Evolutionary conservation across 129 eudicot genomes (phyloP), one percentile per base, ranked within the genome.

Genomic region (Centaurea solstitialis): DNA sequence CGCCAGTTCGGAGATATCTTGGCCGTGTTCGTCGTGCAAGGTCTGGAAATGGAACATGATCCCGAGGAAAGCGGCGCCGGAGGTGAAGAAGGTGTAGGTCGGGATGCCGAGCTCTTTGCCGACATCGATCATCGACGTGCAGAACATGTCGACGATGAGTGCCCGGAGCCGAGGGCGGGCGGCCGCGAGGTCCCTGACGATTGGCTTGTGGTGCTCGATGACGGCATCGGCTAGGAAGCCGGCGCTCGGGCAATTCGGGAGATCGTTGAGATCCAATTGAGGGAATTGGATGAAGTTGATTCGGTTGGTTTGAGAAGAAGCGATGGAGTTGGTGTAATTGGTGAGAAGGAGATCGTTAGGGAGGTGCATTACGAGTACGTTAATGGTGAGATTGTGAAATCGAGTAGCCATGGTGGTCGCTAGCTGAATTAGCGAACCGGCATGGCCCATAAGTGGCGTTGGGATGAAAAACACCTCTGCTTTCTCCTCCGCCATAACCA

Each of bases 81-180:
- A 87, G n/a, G 87, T 71, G 79, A 87, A 80, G 80, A 87, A 87
- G 43, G 83, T 82, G 47, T 75, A 87, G 59, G 72, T 41, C 5
- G 87, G 80, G 69, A 87, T 30, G 21, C 72, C 86, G 13, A 87
- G 37, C 50, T 84, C 83, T 2, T 43, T 70, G n/a, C 72, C 88
- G n/a, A 87, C 81, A 17, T 80, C 81, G 35, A 87, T 77, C 83
- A 87, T 81, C 24, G 79, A 12, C 4, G 91, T 77, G 74, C 86
- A 84, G 13, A 87, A 79, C 91, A 87, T 84, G 81, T 84, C 91
- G 3, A 82, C 70, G 30, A 87, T 80, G 30, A 82, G 28, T 37
- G 79, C 86, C 7, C 38, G 76, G 38, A 85, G n/a, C 6, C 17
- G 70, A 33, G 30, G 18, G 43, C 20, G 17, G 20, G 21, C 35